Base-by-base conservation (phyloP, 208 protist genomes). In the Borovskyia barvae region DNA sequence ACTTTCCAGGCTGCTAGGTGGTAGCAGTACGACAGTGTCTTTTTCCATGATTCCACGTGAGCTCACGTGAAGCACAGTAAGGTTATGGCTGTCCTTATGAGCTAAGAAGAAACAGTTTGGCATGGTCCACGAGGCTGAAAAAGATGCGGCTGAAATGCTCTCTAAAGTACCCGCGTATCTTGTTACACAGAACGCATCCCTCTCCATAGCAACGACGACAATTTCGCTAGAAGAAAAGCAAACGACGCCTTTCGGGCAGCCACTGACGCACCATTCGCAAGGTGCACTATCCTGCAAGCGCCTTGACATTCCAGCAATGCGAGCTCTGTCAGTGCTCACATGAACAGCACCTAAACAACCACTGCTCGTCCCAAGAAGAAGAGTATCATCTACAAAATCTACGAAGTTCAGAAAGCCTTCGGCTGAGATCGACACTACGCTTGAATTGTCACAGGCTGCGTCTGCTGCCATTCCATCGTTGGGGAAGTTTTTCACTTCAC, bases 401-500 rank as follows among this genome's bases (percentile, higher is more conserved):
- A 74, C 66, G 22, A 64, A 53, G 24, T 22, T 50, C 2, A 37
- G 28, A 11, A 47, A 30, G 0, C 64, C 47, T 30, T 57, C 64
- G 9, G 32, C 30, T 7, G 64, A 63, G 17, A 71, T 47, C 35
- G n/a, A 35, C 6, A 71, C 28, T 11, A 51, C 39, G 19, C 11
- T 25, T 14, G 42, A 35, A 2, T 17, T 29, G 12, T 17, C 39
- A 9, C 19, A 2, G 28, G 26, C 14, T 5, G 55, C 5, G 1
- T 26, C 1, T 8, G 19, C 17, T 24, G 49, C 64, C 2, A 20
- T 17, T 14, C 1, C 9, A 24, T 12, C 48, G 19, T 53, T 11
- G 3, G 61, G 8, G 25, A 67, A 75, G 12, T 70, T 55, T n/a
- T 33, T 63, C 22, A 75, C 62, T 42, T 66, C 20, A 22, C 36